phyloP scores from a whole-genome alignment of 2,329 filamentous ascomycete species.

The Epichloe elymi region DNA sequence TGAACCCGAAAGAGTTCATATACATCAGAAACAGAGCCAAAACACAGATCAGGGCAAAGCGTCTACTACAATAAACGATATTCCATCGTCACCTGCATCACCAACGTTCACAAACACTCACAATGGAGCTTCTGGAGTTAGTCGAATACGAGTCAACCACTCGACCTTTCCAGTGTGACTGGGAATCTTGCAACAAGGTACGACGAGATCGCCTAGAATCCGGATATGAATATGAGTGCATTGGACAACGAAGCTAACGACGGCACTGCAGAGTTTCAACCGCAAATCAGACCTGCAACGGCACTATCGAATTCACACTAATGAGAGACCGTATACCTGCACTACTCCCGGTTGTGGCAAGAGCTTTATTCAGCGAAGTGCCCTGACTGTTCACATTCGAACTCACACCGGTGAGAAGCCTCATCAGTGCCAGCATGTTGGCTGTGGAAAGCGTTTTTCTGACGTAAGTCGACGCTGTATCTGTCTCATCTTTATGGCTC shows the following conservation, averaged over 20 bases:
- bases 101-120: not conserved
- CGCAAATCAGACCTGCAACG: constrained; percentile 58
- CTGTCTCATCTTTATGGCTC: not conserved
- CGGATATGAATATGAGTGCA: not conserved
- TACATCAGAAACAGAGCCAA: not conserved
- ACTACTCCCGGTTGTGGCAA: constrained; percentile 48
- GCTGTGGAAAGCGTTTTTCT: constrained; percentile 56
- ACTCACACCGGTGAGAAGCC: constrained; percentile 63
- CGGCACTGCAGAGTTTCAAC: constrained; percentile 47
- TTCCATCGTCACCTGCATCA: not conserved
- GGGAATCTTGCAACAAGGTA: constrained; percentile 50
- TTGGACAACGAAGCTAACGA: not conserved
- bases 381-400: constrained; percentile 56
- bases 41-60: too few species aligned
- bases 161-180: constrained; percentile 52
- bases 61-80: not conserved
- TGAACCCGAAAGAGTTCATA: too few species aligned
- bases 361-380: constrained; percentile 59
- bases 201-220: constrained; percentile 8
- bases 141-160: constrained; percentile 50
- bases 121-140: constrained; percentile 52
- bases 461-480: constrained; percentile 36
- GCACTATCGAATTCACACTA: constrained; percentile 60
- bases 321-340: constrained; percentile 55
- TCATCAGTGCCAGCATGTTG: constrained; percentile 51